phyloP scores from a whole-genome alignment of 2,329 filamentous ascomycete species.

The Ceratocystis lukuohia region DNA sequence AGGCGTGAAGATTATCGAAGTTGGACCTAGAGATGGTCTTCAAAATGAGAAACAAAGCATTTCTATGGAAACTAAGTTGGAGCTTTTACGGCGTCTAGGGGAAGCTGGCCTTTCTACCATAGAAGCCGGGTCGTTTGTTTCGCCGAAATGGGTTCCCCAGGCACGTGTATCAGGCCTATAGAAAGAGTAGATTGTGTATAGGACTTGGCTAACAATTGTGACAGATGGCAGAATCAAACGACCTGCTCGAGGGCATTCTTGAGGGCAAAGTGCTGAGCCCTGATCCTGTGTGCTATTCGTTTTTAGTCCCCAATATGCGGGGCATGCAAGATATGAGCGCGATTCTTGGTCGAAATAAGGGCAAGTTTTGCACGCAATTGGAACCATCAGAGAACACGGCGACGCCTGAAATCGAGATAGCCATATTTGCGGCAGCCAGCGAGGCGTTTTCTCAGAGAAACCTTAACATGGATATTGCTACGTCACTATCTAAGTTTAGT shows the following conservation, averaged over 20 bases:
- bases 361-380: constrained; percentile 39
- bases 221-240: constrained; percentile 65
- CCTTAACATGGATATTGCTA: constrained; percentile 65
- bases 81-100: constrained; percentile 57
- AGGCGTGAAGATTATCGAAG: constrained; percentile 58
- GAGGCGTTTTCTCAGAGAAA: constrained; percentile 71
- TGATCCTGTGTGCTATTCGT: constrained; percentile 56
- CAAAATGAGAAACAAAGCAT: constrained; percentile 71
- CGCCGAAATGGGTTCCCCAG: constrained; percentile 76
- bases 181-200: neutral
- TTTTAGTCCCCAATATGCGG: constrained; percentile 64
- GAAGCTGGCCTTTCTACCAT: constrained; percentile 58
- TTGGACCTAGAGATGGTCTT: constrained; percentile 72
- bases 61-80: constrained; percentile 58
- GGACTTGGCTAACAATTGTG: neutral
- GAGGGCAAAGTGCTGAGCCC: constrained; percentile 41
- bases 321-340: constrained; percentile 51
- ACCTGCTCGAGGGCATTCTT: constrained; percentile 59
- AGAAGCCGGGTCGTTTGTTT: constrained; percentile 71
- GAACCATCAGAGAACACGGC: constrained; percentile 30
- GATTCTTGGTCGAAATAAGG: constrained; percentile 39
- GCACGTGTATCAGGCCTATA: constrained; percentile 29
- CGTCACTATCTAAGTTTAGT: constrained; percentile 56
- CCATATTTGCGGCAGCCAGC: constrained; percentile 70
- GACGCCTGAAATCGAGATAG: constrained; percentile 50